phyloP scores from a whole-genome alignment of 2,329 filamentous ascomycete species.

The Akanthomyces uredinophilus region DNA sequence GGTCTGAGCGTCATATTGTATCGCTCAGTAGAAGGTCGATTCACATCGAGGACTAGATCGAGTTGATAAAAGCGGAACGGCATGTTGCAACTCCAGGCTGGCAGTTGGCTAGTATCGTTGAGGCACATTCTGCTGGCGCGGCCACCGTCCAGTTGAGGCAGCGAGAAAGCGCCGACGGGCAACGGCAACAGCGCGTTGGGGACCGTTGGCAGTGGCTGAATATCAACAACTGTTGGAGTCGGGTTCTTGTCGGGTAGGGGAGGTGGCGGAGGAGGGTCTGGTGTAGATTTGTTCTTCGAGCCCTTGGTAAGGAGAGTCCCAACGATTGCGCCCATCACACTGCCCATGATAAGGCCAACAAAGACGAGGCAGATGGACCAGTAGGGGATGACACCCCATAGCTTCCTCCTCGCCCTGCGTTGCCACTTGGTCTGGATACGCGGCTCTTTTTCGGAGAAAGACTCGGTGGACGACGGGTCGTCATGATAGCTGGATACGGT shows the following conservation, averaged over 20 bases:
- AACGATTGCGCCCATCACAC: constrained; percentile 54
- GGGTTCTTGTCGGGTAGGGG: constrained; percentile 24
- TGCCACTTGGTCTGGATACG: constrained; percentile 46
- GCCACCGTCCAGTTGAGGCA: constrained; percentile 50
- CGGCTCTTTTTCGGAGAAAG: constrained; percentile 40
- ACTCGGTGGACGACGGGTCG: constrained; percentile 41
- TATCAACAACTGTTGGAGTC: constrained; percentile 40
- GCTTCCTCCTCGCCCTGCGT: constrained; percentile 45
- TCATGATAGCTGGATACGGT: constrained; percentile 51
- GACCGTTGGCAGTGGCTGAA: constrained; percentile 43
- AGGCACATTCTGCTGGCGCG: constrained; percentile 53
- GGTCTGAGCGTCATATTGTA: constrained; percentile 39
- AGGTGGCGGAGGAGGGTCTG: background rate
- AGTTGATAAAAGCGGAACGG: constrained; percentile 40
- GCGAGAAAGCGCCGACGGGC: constrained; percentile 48
- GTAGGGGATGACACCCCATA: constrained; percentile 56
- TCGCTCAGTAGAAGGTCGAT: constrained; percentile 25
- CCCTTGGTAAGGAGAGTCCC: constrained; percentile 37
- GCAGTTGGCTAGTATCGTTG: constrained; percentile 46
- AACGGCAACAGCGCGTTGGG: constrained; percentile 49
- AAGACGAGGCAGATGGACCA: constrained; percentile 54
- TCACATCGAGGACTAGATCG: constrained; percentile 30
- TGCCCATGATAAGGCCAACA: constrained; percentile 45
- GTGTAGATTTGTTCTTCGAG: background rate
- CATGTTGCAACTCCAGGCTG: constrained; percentile 61